Evolutionary conservation across 257 asterid species (phyloP).

Genomic region (Hygrophila difformis): DNA sequence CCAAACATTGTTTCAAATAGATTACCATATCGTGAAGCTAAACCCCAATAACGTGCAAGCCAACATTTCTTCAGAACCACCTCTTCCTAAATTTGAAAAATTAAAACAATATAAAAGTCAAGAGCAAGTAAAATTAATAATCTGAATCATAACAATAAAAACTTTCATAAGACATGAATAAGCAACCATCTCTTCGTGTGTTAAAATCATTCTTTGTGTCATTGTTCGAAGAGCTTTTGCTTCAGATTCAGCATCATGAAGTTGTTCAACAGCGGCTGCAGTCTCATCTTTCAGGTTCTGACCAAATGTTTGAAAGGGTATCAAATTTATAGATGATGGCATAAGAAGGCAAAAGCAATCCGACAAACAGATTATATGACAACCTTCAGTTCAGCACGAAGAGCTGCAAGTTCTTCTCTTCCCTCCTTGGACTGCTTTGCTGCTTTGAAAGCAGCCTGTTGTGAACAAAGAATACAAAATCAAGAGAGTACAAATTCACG

Average conservation of each 20-base stretch:
- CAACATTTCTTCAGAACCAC: slow-evolving; percentile 97
- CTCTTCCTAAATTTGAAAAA: slow-evolving; percentile 64
- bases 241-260: slow-evolving; percentile 92
- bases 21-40: slow-evolving; percentile 88
- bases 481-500: neutral
- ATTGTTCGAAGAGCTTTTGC: slow-evolving; percentile 79
- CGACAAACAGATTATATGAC: slow-evolving; percentile 10
- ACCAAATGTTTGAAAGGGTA: slow-evolving; percentile 20
- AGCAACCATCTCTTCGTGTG: slow-evolving; percentile 95
- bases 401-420: slow-evolving; percentile 67
- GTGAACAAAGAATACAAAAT: slow-evolving; percentile 12
- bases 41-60: slow-evolving; percentile 99
- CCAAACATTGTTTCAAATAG: slow-evolving; percentile 12
- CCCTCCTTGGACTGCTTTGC: slow-evolving; percentile 76
- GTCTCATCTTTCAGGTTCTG: slow-evolving; percentile 79
- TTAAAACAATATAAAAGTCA: slow-evolving; percentile 8
- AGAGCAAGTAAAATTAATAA: neutral
- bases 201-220: slow-evolving; percentile 97
- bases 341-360: slow-evolving; percentile 3
- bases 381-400: slow-evolving; percentile 79
- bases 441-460: slow-evolving; percentile 90
- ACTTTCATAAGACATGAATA: slow-evolving; percentile 11
- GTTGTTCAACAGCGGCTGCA: slow-evolving; percentile 58
- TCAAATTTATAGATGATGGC: no score
- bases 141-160: no score